Evolutionary conservation across 164 flowering plant species (phyloP), one percentile per base, ranked within the genome.

Genomic region (Berberis vulgaris): DNA sequence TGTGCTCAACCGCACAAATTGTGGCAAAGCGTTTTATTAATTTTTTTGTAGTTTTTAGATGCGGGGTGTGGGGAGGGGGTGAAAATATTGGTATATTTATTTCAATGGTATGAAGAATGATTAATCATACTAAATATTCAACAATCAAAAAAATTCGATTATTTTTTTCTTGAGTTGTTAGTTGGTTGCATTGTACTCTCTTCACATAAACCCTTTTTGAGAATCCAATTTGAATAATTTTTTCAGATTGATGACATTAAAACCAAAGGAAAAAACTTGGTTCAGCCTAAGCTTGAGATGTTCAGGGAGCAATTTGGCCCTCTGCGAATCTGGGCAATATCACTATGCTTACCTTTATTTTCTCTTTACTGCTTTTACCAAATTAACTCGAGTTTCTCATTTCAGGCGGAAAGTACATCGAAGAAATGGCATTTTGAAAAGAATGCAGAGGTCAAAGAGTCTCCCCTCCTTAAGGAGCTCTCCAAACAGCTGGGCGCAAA

Each of bases 391-490:
- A 59, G 52, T 6, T 57, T 26, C 11, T 45, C 68, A 57, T 67
- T 59, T 43, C 80, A 91, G 98, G 89, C 83, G 7, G 87, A 81
- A 49, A 74, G 79, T 49, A 75, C 57, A 69, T 74, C 91, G 52
- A 80, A 75, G 72, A 83, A 80, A 78, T 87, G 90, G 89, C 86
- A 72, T 65, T 41, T 79, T 44, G 78, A 84, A 49, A 79, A 68
- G 67, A 71, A 76, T 12, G 82, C 77, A 55, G 71, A 69, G 56
- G 45, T 80, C 11, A 83, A 86, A 72, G 86, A 84, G 73, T 87
- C 77, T 61, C 80, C 81, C 42, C 60, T 92, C 1, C 38, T 87
- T 43, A 85, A 80, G 71, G 95, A 85, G 82, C 84, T 92, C 11
- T 78, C 95, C 0, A 89, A 78, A 69, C 71, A 62, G 57, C 71